phyloP scores from a whole-genome alignment of 106 monocot genomes.

The Allium cepa region DNA sequence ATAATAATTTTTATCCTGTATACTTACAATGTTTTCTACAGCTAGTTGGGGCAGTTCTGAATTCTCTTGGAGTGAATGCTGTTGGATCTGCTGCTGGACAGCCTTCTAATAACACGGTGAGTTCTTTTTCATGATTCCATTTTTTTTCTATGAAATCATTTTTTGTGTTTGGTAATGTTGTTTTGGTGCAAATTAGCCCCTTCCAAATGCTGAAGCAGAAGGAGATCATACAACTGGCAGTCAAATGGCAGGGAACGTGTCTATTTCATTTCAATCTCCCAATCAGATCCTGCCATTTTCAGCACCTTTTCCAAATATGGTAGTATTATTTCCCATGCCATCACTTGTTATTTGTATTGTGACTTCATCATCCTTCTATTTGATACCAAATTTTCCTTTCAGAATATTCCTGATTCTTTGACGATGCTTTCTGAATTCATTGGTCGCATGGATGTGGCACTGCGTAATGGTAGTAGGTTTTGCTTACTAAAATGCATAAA shows the following conservation, averaged over 20 bases:
- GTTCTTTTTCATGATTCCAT: constrained; percentile 5
- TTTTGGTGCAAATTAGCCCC: constrained; percentile 17
- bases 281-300: constrained; percentile 28
- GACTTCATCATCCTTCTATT: neutral
- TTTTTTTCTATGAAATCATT: neutral
- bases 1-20: too few species aligned
- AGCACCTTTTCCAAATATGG: constrained; percentile 25
- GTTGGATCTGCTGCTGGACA: constrained; percentile 13
- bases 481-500: neutral
- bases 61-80: constrained; percentile 39
- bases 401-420: constrained; percentile 83
- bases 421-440: constrained; percentile 75
- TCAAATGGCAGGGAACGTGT: constrained; percentile 22
- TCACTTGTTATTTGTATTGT: neutral
- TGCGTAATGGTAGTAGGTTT: constrained; percentile 37
- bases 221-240: constrained; percentile 26
- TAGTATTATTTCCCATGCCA: neutral
- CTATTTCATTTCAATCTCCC: constrained; percentile 19
- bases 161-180: too few species aligned
- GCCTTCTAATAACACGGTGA: constrained; percentile 23
- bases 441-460: constrained; percentile 47
- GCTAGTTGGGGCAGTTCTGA: constrained; percentile 67
- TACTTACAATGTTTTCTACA: constrained; percentile 13
- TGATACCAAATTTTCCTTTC: constrained; percentile 1
- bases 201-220: constrained; percentile 29